Evolutionary conservation across 805 yeast genomes (phyloP).

Genomic region (Saccharomycopsis schoenii): DNA sequence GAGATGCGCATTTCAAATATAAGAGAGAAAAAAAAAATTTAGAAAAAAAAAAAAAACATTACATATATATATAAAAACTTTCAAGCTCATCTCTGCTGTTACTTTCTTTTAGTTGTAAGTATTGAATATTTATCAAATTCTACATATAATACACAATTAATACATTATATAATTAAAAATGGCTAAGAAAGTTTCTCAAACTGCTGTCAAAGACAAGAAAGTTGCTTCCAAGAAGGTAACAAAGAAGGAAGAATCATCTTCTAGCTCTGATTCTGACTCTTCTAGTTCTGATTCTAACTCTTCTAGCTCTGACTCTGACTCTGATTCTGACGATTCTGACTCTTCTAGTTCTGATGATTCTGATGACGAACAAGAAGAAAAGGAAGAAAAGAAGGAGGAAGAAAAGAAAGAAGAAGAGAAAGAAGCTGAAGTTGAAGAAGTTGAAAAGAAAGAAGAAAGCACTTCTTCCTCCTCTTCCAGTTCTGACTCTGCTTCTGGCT

Average conservation of each 20-base stretch:
- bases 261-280: constrained; percentile 26
- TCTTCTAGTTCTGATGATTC: constrained; percentile 16
- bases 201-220: constrained; percentile 6
- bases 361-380: constrained; percentile 19
- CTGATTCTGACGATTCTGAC: constrained; percentile 20
- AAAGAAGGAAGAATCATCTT: constrained; percentile 16
- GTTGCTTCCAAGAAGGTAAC: constrained; percentile 6
- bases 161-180: neutral
- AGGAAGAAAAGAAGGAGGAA: constrained; percentile 12
- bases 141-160: neutral
- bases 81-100: neutral
- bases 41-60: neutral
- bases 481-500: constrained; percentile 26
- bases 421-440: constrained; percentile 18
- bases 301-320: constrained; percentile 25
- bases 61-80: neutral
- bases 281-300: constrained; percentile 21
- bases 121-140: neutral
- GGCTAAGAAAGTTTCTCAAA: constrained; percentile 14
- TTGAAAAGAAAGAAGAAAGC: constrained; percentile 24
- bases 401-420: constrained; percentile 16
- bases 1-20: neutral
- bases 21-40: neutral
- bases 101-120: neutral
- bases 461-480: constrained; percentile 24